Percentiles rank a stretch among this genome's conserved stretches.
These are phyloP conservation scores for Penicillium subrubescens DNA, from an alignment of 495 filamentous ascomycete species.

Conservation along the genomic window DNA sequence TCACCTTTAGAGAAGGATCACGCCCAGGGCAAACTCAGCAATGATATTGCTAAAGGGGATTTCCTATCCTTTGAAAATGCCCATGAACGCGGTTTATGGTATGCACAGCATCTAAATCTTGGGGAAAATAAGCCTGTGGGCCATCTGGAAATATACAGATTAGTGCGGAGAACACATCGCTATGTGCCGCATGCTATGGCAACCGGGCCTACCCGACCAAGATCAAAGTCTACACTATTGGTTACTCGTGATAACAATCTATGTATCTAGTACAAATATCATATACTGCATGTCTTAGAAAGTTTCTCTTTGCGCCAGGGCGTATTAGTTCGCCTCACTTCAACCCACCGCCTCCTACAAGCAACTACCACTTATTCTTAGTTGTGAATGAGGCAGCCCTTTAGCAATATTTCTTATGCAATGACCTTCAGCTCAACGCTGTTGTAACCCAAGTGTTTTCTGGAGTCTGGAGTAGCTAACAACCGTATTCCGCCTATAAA, in stretches of 20 bases:
- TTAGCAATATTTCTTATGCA: not conserved
- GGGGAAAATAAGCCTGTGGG: not conserved
- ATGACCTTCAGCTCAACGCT: not conserved
- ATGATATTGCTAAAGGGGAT: not conserved
- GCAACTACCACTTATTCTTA: not conserved
- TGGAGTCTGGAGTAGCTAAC: not conserved
- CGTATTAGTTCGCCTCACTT: not conserved
- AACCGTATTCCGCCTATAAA: not conserved
- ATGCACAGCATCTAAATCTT: not conserved
- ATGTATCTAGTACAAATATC: not conserved
- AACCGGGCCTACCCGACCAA: not conserved
- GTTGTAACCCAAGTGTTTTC: not conserved
- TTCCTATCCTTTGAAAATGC: not conserved
- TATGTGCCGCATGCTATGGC: not conserved
- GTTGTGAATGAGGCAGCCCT: not conserved
- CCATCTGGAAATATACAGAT: not conserved
- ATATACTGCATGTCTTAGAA: not conserved
- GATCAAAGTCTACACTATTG: not conserved
- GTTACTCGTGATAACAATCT: not conserved
- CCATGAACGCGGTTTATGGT: not conserved
- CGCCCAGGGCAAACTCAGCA: not conserved
- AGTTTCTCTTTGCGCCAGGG: not conserved
- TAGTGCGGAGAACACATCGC: not conserved
- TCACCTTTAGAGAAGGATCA: not conserved
- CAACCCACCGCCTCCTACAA: not conserved